Conservation (phyloP, 108 stramenopile genomes). For the Aureococcus anophagefferens region DNA sequence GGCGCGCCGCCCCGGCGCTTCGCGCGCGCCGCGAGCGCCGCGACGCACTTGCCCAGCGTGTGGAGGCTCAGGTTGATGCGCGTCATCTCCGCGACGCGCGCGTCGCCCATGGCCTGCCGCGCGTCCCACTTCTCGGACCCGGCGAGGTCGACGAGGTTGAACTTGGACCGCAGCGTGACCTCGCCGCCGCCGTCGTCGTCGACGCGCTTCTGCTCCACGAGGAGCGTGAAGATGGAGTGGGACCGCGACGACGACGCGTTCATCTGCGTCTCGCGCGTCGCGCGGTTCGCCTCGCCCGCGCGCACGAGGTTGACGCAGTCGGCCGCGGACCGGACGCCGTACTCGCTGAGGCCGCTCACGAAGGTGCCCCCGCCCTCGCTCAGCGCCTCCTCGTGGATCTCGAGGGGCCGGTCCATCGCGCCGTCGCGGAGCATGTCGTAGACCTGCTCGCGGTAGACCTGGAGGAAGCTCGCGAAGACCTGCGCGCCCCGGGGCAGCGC, state of each 20-base stretch:
- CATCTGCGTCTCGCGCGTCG: slow-evolving; percentile 50
- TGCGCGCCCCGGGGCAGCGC: background rate
- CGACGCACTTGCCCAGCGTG: slow-evolving; percentile 48
- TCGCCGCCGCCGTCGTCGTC: slow-evolving; percentile 18
- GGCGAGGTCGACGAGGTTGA: slow-evolving; percentile 55
- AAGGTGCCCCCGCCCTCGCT: slow-evolving; percentile 22
- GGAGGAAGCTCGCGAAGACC: slow-evolving; percentile 29
- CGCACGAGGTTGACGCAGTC: slow-evolving; percentile 38
- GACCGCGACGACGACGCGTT: slow-evolving; percentile 33
- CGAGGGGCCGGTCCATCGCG: too few species aligned
- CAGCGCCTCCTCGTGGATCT: too few species aligned
- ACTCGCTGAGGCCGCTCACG: slow-evolving; percentile 44
- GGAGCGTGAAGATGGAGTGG: slow-evolving; percentile 39
- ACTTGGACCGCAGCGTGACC: slow-evolving; percentile 32
- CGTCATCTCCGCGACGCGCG: slow-evolving; percentile 40
- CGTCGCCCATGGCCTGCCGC: slow-evolving; percentile 22
- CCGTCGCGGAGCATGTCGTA: slow-evolving; percentile 41
- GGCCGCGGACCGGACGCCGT: slow-evolving; percentile 29
- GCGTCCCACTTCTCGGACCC: slow-evolving; percentile 46
- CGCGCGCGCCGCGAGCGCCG: slow-evolving; percentile 28
- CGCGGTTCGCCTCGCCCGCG: slow-evolving; percentile 44
- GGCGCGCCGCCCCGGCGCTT: slow-evolving; percentile 7
- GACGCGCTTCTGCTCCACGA: slow-evolving; percentile 7
- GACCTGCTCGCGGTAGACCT: slow-evolving; percentile 49
- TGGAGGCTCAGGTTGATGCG: slow-evolving; percentile 50